Base-by-base conservation (phyloP, 1,284 basidiomycete genomes). In the Tylopilus orsonianus region DNA sequence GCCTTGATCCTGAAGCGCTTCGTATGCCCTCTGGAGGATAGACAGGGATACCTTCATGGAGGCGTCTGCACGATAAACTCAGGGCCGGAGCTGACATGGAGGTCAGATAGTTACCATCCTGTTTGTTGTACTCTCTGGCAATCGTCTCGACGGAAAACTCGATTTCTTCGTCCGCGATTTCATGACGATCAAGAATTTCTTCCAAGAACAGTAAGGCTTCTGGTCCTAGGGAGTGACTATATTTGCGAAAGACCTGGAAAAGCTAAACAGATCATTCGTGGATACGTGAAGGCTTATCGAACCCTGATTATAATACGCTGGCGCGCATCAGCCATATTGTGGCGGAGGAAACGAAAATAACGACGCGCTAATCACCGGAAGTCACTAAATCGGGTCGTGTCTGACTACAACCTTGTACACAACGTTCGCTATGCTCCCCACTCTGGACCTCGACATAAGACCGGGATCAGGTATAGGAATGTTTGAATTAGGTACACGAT, bases 51-150 rank as follows among this genome's bases (percentile, higher is more conserved):
- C 85, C 61, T 90, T 90, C 87, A 90, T 90, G 18, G 75, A 73
- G 9, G 87, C 87, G 64, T 90, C 87, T 90, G 49, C n/a, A 29
- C 46, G 16, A 41, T 19, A 41, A 34, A 38, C 24, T 45, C 26
- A 50, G 49, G 20, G 26, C 50, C 24, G 41, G 35, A n/a, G 8
- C 30, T 20, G 19, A 57, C 53, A 20, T 46, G 55, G 14, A 56
- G 54, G 38, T 26, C 7, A 46, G 39, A 35, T 16, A 33, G 56
- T 78, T 49, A 87, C 93, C 92, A 75, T 95, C 93, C 65, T 93
- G 92, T 60, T 87, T 91, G 59, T 93, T 90, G 59, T 95, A 96
- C 60, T 93, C 91, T 58, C 87, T 85, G 4, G 92, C 91, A 50
- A 95, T 79, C 46, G 83, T 81, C 57, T 95, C 93, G 8, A 94